Conservation (phyloP, 208 protist species). For the Acanthamoeba royreba region DNA sequence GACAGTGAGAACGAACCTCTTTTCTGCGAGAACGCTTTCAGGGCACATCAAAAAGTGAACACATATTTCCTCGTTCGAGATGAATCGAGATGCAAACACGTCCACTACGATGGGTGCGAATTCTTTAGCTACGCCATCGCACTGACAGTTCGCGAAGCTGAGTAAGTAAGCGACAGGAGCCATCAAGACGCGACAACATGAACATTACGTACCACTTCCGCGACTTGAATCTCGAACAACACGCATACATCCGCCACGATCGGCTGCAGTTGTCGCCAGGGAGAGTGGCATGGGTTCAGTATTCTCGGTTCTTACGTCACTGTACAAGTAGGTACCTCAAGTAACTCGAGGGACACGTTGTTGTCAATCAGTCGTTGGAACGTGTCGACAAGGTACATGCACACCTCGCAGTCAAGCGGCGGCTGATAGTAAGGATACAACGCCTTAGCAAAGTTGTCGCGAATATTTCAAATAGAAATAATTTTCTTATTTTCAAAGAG, state of each 20-base stretch:
- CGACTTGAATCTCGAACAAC: not conserved
- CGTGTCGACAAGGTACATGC: constrained; percentile 6
- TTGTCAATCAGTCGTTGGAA: not conserved
- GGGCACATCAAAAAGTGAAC: constrained; percentile 20
- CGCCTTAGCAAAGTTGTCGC: too few species aligned
- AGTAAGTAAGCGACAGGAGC: not conserved
- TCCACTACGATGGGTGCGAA: not conserved
- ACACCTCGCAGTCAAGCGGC: not conserved
- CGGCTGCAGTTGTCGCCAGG: not conserved
- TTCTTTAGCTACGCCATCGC: not conserved
- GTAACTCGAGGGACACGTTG: not conserved
- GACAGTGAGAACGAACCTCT: not conserved
- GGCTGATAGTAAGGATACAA: too few species aligned
- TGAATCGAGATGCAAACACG: not conserved
- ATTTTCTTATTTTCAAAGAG: not conserved
- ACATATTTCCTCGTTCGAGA: not conserved
- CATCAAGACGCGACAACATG: too few species aligned
- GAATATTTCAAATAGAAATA: not conserved
- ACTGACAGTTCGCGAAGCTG: too few species aligned
- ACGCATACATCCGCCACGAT: not conserved
- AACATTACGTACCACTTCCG: not conserved
- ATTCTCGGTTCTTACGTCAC: too few species aligned
- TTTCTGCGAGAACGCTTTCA: not conserved
- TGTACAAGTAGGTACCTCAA: not conserved
- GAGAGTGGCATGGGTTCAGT: not conserved